Evolutionary conservation across 225 moss, liverwort and hornwort genomes (phyloP).

Genomic region (Neckera pumila): DNA sequence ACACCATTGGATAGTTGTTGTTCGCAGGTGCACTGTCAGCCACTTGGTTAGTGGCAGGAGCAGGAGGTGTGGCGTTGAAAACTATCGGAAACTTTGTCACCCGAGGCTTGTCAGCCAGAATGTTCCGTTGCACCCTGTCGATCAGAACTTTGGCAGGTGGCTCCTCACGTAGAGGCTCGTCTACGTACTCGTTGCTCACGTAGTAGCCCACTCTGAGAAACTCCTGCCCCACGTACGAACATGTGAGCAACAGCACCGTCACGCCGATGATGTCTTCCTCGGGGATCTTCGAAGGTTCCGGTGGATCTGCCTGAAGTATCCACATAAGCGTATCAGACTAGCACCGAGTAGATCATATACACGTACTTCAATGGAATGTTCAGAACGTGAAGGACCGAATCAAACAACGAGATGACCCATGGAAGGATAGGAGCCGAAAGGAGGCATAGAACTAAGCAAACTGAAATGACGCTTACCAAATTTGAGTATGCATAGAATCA

Average conservation of each 20-base stretch:
- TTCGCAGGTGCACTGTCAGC: not conserved
- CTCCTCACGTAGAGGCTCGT: conserved; percentile 80
- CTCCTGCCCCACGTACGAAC: conserved; percentile 84
- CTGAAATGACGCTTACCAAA: not conserved
- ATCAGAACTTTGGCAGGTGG: conserved; percentile 73
- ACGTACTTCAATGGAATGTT: too few relatives aligned
- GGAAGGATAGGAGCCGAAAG: not conserved
- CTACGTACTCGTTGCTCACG: conserved; percentile 87
- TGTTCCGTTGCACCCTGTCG: conserved; percentile 84
- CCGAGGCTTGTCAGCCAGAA: conserved; percentile 74
- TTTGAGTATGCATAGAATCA: not conserved
- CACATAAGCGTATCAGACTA: not conserved
- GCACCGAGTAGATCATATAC: not conserved
- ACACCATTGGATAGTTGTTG: not conserved
- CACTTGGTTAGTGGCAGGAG: not conserved
- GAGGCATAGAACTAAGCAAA: not conserved
- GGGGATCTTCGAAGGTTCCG: conserved; percentile 65
- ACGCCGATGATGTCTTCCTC: conserved; percentile 91
- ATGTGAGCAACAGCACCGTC: conserved; percentile 78
- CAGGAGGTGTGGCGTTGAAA: conserved; percentile 19
- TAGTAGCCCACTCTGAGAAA: conserved; percentile 89
- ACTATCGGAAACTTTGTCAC: conserved; percentile 85
- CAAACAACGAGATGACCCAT: not conserved
- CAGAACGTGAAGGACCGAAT: too few relatives aligned
- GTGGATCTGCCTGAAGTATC: conserved; percentile 62